Evolutionary conservation across 2,329 filamentous ascomycete species (phyloP).

Genomic region (Fusarium pseudonygamai): DNA sequence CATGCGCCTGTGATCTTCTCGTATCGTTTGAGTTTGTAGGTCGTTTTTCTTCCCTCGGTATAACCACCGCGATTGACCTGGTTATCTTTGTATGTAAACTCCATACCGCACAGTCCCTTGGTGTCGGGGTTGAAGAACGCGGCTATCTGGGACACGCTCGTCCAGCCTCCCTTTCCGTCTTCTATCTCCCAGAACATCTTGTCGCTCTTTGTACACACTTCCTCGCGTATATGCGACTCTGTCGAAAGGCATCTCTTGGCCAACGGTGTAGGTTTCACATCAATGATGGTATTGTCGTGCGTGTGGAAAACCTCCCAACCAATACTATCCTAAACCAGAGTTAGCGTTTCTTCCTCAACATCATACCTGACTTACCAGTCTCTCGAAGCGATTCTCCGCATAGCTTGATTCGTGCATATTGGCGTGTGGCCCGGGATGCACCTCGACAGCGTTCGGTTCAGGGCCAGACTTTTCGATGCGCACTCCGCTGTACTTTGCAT

Average conservation of each 20-base stretch:
- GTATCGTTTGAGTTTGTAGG: too few species aligned
- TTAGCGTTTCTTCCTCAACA: too few species aligned
- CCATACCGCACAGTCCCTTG: background rate
- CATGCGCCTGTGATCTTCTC: too few species aligned
- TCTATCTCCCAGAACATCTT: constrained; percentile 8
- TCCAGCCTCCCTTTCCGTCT: background rate
- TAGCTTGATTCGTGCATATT: background rate
- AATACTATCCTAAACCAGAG: too few species aligned
- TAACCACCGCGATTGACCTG: background rate
- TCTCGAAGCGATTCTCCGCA: background rate
- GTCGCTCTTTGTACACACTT: background rate
- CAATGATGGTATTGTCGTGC: too few species aligned
- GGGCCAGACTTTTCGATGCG: background rate
- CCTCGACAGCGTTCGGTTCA: background rate
- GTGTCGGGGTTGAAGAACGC: background rate
- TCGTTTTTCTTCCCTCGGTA: background rate
- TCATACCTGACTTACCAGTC: background rate
- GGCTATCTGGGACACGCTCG: background rate
- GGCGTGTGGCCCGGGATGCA: background rate
- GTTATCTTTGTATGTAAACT: background rate
- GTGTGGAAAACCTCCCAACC: too few species aligned
- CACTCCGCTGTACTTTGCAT: background rate
- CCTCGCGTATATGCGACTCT: rapidly evolving
- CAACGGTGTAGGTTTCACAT: background rate
- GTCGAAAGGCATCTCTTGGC: background rate